Evolutionary conservation across 176 grass and related monocot genomes (phyloP), one percentile per base, ranked within the genome.

Genomic region (Triticum turgidum): DNA sequence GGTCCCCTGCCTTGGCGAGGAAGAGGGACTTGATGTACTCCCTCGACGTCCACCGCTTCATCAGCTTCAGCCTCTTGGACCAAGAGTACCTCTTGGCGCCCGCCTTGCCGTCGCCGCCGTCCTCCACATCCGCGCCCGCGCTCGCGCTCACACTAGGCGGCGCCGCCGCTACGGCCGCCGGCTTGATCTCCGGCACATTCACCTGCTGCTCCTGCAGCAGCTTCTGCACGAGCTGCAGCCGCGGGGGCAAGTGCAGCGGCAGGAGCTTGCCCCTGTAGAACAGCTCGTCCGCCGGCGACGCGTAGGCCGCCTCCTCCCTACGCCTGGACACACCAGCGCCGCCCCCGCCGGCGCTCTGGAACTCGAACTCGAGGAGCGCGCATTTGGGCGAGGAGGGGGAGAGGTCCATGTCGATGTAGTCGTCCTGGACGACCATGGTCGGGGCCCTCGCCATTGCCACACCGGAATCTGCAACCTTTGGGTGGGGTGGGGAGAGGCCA

Each of bases 201-300:
- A 30, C 61, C 73, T 78, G 58, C 76, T 86, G 87, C 82, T 88
- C 84, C 22, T 90, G 85, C 77, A 93, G 72, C 52, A 95, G 89
- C 65, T 93, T 90, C 83, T 94, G 91, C 73, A 95, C 90, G 85
- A 98, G 89, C 69, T 93, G 91, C 56, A 98, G 73, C 44, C 91
- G 81, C 14, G 96, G 93, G 10, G 96, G 91, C 2, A 98, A 87
- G 70, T 92, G 94, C 8, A 98, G 82, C 5, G 97, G 97, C 8
- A 98, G 85, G 52, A 98, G 90, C 27, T 96, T 99, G 42, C 97
- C 97, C 86, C 92, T 90, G 92, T 99, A 93, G 87, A 99, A 99
- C 5, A 99, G 97, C 86, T 99, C 97, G 84, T 99, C 97, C 0
- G 94, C 94, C 13, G 97, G 92, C 42, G 85, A 94, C 66, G 82